Conservation (phyloP, 305 asterid genomes). For the Solanum hybrid region DNA sequence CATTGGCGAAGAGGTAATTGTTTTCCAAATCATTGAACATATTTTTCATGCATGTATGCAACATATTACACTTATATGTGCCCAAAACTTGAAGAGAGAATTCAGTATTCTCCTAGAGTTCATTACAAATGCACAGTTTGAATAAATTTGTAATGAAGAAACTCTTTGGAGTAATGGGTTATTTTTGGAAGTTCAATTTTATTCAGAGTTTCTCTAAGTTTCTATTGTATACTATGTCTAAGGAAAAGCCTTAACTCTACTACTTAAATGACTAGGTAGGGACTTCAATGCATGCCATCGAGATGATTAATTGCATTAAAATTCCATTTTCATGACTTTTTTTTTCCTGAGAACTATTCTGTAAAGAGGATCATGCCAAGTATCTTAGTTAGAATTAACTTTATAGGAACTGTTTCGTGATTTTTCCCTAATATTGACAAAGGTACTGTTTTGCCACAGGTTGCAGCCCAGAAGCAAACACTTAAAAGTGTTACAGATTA, state of each 20-base stretch:
- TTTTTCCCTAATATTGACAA: background rate
- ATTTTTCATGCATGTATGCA: background rate
- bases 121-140: background rate
- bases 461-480: constrained; percentile 56
- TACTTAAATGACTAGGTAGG: background rate
- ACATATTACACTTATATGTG: background rate
- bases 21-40: background rate
- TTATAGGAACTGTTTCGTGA: background rate
- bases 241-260: background rate
- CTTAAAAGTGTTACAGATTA: constrained; percentile 53
- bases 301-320: background rate
- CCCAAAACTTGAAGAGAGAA: background rate
- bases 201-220: background rate
- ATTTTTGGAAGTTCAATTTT: background rate
- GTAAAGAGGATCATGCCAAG: background rate
- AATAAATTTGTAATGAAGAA: background rate
- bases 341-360: background rate
- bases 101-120: background rate
- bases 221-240: background rate
- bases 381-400: background rate
- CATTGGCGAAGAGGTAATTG: constrained; percentile 58
- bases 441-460: constrained; percentile 25
- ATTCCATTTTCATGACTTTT: background rate
- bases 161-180: background rate
- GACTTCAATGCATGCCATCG: background rate